Conservation (phyloP, 164 flowering plant species). For the Paratinospora sagittata region DNA sequence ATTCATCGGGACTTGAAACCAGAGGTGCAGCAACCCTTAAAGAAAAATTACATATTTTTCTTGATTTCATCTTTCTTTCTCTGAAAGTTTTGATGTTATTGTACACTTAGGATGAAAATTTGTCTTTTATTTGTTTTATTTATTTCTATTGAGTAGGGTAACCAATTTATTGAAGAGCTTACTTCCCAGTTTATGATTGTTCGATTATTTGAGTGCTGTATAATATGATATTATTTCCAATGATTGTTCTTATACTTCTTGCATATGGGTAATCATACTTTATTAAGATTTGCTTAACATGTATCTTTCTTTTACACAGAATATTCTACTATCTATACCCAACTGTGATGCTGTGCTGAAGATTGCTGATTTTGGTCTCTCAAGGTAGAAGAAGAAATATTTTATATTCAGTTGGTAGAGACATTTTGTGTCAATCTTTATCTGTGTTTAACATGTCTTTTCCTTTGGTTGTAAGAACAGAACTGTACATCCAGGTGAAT, state of each 20-base stretch:
- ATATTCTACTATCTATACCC: slow-evolving; percentile 41
- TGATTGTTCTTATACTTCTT: not conserved
- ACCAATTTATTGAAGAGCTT: not conserved
- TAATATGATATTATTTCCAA: not conserved
- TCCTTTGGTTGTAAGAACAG: slow-evolving; percentile 23
- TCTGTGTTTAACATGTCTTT: not conserved
- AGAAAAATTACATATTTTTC: not conserved
- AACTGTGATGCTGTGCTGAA: slow-evolving; percentile 44
- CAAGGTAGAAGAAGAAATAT: slow-evolving; percentile 33
- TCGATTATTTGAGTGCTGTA: not conserved
- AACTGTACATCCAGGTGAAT: slow-evolving; percentile 30
- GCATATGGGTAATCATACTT: not conserved
- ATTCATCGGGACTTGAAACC: slow-evolving; percentile 71
- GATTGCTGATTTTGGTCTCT: slow-evolving; percentile 68
- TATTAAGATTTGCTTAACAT: slow-evolving; percentile 2
- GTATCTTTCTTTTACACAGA: slow-evolving; percentile 32
- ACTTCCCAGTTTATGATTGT: not conserved
- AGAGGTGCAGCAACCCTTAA: slow-evolving; percentile 37
- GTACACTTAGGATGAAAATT: not conserved
- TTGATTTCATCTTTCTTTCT: not conserved
- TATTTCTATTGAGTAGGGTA: too few species aligned
- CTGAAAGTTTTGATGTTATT: not conserved
- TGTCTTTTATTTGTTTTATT: too few species aligned
- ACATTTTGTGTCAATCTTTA: not conserved
- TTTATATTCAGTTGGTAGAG: not conserved